phyloP scores from a whole-genome alignment of 2,329 filamentous ascomycete species.

The Akanthomyces lecanii region DNA sequence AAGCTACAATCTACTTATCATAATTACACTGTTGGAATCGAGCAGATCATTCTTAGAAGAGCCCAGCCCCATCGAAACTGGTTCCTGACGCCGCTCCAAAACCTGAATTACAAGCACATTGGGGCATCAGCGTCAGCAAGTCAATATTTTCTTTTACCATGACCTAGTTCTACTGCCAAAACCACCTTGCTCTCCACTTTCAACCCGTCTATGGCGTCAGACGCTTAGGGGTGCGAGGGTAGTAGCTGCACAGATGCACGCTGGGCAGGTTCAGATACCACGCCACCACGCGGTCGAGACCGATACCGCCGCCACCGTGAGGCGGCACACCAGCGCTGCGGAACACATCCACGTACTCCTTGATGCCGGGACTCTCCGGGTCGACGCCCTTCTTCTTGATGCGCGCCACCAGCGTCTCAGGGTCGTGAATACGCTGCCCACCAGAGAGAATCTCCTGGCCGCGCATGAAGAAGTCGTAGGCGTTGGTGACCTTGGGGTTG shows the following conservation, averaged over 20 bases:
- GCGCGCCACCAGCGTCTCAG: constrained; percentile 69
- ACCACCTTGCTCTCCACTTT: background rate
- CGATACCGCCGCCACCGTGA: constrained; percentile 85
- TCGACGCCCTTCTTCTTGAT: constrained; percentile 79
- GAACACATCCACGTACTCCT: constrained; percentile 86
- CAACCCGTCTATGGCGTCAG: constrained; percentile 41
- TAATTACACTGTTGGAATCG: no score
- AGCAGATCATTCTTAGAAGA: no score
- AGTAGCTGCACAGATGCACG: constrained; percentile 55
- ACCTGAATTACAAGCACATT: no score
- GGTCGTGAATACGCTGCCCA: constrained; percentile 85
- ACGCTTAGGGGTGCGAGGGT: constrained; percentile 58
- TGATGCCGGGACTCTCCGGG: constrained; percentile 68
- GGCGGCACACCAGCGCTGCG: constrained; percentile 77
- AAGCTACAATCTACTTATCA: no score
- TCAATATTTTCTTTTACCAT: background rate
- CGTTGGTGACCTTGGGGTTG: constrained; percentile 62
- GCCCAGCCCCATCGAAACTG: no score
- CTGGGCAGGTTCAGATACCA: constrained; percentile 58
- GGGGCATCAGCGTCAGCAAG: no score
- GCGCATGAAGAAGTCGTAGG: constrained; percentile 82
- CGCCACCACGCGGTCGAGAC: constrained; percentile 78
- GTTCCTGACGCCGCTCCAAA: no score
- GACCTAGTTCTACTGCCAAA: background rate
- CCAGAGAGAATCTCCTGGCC: constrained; percentile 91